A percentile compares a stretch with the other conserved stretches of the same genome.
phyloP scores from a whole-genome alignment of 257 asterid species.

The Echium plantagineum region DNA sequence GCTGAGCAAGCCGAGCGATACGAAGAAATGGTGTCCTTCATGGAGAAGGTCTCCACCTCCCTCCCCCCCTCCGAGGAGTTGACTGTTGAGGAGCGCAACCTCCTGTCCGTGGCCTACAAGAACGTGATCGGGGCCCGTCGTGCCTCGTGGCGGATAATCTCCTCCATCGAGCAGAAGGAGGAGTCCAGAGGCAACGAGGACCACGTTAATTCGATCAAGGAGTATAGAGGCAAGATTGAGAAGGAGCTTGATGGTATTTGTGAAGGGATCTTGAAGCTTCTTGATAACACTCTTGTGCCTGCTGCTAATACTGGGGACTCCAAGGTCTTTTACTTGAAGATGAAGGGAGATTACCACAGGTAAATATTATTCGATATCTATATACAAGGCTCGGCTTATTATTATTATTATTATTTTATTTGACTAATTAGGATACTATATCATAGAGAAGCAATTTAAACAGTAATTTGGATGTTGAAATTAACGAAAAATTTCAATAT shows the following conservation, averaged over 20 bases:
- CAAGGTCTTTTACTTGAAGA: not conserved
- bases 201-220: not conserved
- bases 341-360: not conserved
- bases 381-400: no score
- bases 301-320: not conserved
- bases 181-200: not conserved
- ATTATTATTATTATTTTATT: no score
- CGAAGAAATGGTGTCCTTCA: not conserved
- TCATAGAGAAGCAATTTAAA: no score
- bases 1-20: not conserved
- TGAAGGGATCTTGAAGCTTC: not conserved
- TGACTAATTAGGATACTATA: no score
- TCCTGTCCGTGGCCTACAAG: not conserved
- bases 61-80: not conserved
- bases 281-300: not conserved
- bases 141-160: not conserved
- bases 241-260: not conserved
- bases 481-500: no score
- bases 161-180: not conserved
- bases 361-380: no score
- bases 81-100: not conserved
- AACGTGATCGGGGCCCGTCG: not conserved
- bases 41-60: not conserved
- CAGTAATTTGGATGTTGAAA: no score
- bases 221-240: not conserved